These are phyloP conservation scores for Globisporangium abappressorium DNA, from an alignment of 352 stramenopile genomes.

Conservation along the genomic window DNA sequence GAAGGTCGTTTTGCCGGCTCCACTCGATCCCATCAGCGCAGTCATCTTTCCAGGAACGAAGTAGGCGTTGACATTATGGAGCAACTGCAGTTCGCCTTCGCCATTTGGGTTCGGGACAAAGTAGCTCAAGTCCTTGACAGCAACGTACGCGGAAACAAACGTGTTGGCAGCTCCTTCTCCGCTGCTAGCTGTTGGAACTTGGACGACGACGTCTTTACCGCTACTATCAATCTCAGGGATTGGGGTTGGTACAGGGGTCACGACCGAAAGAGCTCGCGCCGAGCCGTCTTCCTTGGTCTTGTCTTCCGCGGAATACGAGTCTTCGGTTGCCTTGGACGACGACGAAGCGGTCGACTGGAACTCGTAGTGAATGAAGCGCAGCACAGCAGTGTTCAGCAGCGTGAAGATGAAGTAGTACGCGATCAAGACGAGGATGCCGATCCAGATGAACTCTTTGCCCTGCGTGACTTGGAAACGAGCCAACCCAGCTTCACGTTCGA, in stretches of 20 bases:
- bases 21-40: constrained; percentile 63
- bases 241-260: no score
- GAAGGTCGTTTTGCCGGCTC: constrained; percentile 56
- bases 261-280: not conserved
- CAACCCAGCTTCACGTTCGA: constrained; percentile 1
- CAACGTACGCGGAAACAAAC: constrained; percentile 23
- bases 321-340: not conserved
- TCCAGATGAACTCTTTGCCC: constrained; percentile 30
- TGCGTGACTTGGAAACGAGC: constrained; percentile 17
- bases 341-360: constrained; percentile 6
- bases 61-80: constrained; percentile 35
- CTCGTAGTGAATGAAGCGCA: constrained; percentile 42
- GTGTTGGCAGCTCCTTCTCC: no score
- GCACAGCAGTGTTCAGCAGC: constrained; percentile 28
- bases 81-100: constrained; percentile 23
- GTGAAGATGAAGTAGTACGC: constrained; percentile 47
- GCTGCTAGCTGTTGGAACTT: no score
- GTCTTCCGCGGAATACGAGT: not conserved
- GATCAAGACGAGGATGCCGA: constrained; percentile 32
- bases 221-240: no score
- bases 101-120: constrained; percentile 40
- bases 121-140: constrained; percentile 35
- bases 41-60: constrained; percentile 48
- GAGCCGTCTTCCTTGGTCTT: constrained; percentile 17
- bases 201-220: no score